Evolutionary conservation across 1,284 basidiomycete genomes (phyloP), one percentile per base, ranked within the genome.

Genomic region (Exobasidium rhododendri): DNA sequence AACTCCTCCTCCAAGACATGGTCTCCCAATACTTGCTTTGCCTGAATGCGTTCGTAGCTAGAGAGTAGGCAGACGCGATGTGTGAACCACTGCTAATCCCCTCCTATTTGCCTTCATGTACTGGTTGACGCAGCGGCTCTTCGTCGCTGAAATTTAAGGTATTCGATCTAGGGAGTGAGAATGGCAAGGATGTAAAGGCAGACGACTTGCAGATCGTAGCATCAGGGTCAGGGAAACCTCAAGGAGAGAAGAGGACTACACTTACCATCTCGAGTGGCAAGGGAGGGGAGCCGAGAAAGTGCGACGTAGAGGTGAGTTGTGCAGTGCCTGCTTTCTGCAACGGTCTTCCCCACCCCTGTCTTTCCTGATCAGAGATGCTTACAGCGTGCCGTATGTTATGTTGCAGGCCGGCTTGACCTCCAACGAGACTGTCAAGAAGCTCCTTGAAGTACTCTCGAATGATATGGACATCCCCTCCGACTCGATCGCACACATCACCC

Each of bases 111-210:
- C 20, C 50, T 55, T 47, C 49, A n/a, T n/a, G n/a, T n/a, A n/a
- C n/a, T n/a, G n/a, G n/a, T n/a, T n/a, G n/a, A n/a, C n/a, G n/a
- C 40, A 64, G 65, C 22, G 66, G 66, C 13, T 67, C 66, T 0
- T 67, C 66, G n/a, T 65, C 63, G 14, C 60, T 67, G 58, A 67
- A 67, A 44, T 58, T 67, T 63, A 67, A 67, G 50, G 31, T 60
- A 14, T 67, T 60, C 40, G 45, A 35, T 11, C 47, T 45, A 4
- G 5, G n/a, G n/a, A 26, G 54, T 1, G 43, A 43, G 3, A 26
- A 30, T 13, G 14, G 44, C 0, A n/a, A 1, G 14, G 44, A 30
- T 24, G 7, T 32, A 40, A 35, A 29, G 17, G 35, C 35, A 7
- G 35, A 40, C 17, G 10, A 40, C 7, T 17, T 40, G 17, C 35